These are phyloP conservation scores for Leccinum arenicola DNA, from an alignment of 768 basidiomycete species.

Conservation along the genomic window DNA sequence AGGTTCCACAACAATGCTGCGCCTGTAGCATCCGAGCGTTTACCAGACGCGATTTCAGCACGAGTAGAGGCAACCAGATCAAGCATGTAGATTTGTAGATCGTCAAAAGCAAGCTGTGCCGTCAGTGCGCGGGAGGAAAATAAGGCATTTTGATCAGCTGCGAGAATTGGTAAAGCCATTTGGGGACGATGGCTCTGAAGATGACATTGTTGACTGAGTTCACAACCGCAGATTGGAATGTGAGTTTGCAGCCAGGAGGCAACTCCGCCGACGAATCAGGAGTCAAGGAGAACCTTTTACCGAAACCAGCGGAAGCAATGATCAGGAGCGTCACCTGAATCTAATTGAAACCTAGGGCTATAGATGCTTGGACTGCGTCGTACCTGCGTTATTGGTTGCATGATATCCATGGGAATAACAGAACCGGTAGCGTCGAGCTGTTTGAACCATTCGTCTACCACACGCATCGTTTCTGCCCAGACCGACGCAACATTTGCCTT, in stretches of 20 bases:
- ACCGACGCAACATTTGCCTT: slow-evolving; percentile 47
- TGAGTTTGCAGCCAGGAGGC: slow-evolving; percentile 31
- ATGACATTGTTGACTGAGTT: slow-evolving; percentile 22
- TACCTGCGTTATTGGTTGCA: slow-evolving; percentile 15
- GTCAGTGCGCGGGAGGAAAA: slow-evolving; percentile 32
- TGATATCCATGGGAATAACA: slow-evolving; percentile 22
- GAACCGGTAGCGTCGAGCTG: slow-evolving; percentile 29
- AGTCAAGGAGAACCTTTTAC: slow-evolving; percentile 34
- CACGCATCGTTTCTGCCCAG: slow-evolving; percentile 43
- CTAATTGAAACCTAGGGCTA: neutral
- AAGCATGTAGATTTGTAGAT: slow-evolving; percentile 39
- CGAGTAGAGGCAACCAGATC: slow-evolving; percentile 40
- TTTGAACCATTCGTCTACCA: slow-evolving; percentile 42
- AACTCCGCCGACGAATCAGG: slow-evolving; percentile 28
- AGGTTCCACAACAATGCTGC: slow-evolving; percentile 44
- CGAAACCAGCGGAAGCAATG: slow-evolving; percentile 42
- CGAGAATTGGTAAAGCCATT: slow-evolving; percentile 29
- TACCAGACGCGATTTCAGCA: slow-evolving; percentile 31
- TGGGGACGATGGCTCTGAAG: slow-evolving; percentile 32
- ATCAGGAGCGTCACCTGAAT: slow-evolving; percentile 37
- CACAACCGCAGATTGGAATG: slow-evolving; percentile 37
- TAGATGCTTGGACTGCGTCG: neutral
- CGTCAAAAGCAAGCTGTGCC: slow-evolving; percentile 34
- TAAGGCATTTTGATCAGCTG: slow-evolving; percentile 33
- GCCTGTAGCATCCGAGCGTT: slow-evolving; percentile 21